Conservation (phyloP, 1,284 basidiomycete species). For the Ustilago xerochloae region DNA sequence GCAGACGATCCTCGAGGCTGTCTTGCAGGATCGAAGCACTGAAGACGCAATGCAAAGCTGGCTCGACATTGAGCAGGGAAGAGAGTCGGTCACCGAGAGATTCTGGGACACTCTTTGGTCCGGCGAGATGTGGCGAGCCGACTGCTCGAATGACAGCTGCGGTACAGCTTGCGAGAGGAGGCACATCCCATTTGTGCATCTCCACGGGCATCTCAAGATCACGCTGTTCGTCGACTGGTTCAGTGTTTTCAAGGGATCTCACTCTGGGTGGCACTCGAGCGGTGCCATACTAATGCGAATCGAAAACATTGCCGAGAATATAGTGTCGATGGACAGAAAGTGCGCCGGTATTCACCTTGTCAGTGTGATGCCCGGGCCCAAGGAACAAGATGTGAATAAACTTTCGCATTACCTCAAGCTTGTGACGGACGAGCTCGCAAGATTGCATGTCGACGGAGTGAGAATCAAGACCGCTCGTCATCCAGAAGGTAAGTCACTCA, state of each 20-base stretch:
- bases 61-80: too few relatives aligned
- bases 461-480: too few relatives aligned
- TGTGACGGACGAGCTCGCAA: slow-evolving; percentile 4
- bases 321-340: background rate
- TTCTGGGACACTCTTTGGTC: too few relatives aligned
- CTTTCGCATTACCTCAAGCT: background rate
- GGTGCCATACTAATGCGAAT: slow-evolving; percentile 3
- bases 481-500: too few relatives aligned
- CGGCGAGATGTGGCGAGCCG: too few relatives aligned
- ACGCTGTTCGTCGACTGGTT: slow-evolving; percentile 16
- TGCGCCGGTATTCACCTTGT: slow-evolving; percentile 2
- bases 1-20: too few relatives aligned
- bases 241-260: background rate
- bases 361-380: slow-evolving; percentile 7
- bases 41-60: too few relatives aligned
- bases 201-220: slow-evolving; percentile 1
- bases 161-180: too few relatives aligned
- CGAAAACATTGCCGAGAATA: background rate
- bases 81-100: too few relatives aligned
- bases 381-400: background rate
- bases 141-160: too few relatives aligned
- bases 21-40: too few relatives aligned
- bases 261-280: background rate
- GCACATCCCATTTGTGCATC: background rate
- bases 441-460: background rate